Base-by-base conservation (phyloP, 2,329 filamentous ascomycete species). In the Penicillium verrucosum region DNA sequence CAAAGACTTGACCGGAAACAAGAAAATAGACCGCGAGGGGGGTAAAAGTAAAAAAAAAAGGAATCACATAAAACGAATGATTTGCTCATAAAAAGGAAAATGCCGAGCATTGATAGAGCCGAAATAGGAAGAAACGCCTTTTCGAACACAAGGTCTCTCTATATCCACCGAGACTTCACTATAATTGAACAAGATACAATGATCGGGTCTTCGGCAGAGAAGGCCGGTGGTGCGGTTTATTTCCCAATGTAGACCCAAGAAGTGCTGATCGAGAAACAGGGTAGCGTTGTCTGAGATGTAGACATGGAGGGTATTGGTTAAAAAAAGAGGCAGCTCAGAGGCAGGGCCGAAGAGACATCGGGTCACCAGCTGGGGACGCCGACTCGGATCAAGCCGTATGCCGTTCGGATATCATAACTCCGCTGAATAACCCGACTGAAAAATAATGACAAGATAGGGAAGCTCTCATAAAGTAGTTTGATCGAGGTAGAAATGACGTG, bases 371-470 rank as follows among this genome's bases (percentile, higher is more conserved):
- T 65, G 57, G 65, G 21, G 54, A 63, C 52, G 61, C 52, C 50
- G 43, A 58, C 46, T 56, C 34, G 51, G 50, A 36, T 60, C 49
- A 53, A 56, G 60, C 56, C 54, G 56, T 49, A 58, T 62, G 60
- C 57, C 57, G 54, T 63, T 59, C 58, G 56, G 60, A 66, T 67
- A 68, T 65, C 59, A 60, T 62, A 66, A 68, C 62, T 67, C 68
- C 64, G 67, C 67, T 65, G 65, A 67, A 67, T 58, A 63, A 59
- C 57, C 59, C 61, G 59, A 62, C 53, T 55, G 8, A 60, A 61
- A 62, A 61, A 37, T 10, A 54, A 60, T 55, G 52, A 58, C 27
- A 40, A 42, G 54, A 53, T 30, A 54, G 30, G 36, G 55, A 52
- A 50, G 30, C 51, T 62, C 58, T 55, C 60, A 57, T 54, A 50